A percentile compares a stretch with the other conserved stretches of the same genome.
Conservation (phyloP, 768 basidiomycete genomes). For the Lactarius tabidus region DNA sequence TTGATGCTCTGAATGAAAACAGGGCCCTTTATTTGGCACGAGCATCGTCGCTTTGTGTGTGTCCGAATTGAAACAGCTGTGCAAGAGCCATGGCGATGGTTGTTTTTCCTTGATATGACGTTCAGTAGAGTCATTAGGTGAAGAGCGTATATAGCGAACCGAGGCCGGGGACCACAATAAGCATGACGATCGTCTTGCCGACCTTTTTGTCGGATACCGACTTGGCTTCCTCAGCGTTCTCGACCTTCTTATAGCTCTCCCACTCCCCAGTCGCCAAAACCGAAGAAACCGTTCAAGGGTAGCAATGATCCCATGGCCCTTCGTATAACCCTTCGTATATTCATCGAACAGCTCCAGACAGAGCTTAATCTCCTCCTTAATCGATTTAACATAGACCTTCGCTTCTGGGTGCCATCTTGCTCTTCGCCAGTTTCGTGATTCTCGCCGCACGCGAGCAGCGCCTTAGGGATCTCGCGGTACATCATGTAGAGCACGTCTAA, state of each 20-base stretch:
- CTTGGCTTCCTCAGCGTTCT: conserved; percentile 29
- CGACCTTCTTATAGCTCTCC: conserved; percentile 30
- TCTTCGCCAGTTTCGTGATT: conserved; percentile 48
- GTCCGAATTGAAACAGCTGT: conserved; percentile 80
- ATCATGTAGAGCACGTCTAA: conserved; percentile 99
- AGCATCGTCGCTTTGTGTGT: conserved; percentile 93
- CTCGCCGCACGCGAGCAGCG: conserved; percentile 44
- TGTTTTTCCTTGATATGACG: conserved; percentile 72
- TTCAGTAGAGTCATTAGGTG: neutral
- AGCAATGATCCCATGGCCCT: conserved; percentile 81
- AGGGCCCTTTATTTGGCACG: conserved; percentile 67
- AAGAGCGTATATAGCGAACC: conserved; percentile 48
- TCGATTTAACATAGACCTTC: conserved; percentile 77
- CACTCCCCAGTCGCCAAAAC: conserved; percentile 55
- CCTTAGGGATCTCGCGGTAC: conserved; percentile 92
- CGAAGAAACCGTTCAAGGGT: conserved; percentile 73
- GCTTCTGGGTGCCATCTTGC: conserved; percentile 75
- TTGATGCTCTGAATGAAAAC: conserved; percentile 70
- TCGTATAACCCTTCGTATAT: conserved; percentile 60
- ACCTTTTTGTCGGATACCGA: conserved; percentile 31
- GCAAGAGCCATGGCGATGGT: conserved; percentile 72
- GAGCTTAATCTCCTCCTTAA: conserved; percentile 63
- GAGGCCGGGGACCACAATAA: conserved; percentile 88
- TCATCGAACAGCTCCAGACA: conserved; percentile 57
- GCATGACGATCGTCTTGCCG: conserved; percentile 80